Conservation (phyloP, 768 basidiomycete genomes). For the Mycena maculata region DNA sequence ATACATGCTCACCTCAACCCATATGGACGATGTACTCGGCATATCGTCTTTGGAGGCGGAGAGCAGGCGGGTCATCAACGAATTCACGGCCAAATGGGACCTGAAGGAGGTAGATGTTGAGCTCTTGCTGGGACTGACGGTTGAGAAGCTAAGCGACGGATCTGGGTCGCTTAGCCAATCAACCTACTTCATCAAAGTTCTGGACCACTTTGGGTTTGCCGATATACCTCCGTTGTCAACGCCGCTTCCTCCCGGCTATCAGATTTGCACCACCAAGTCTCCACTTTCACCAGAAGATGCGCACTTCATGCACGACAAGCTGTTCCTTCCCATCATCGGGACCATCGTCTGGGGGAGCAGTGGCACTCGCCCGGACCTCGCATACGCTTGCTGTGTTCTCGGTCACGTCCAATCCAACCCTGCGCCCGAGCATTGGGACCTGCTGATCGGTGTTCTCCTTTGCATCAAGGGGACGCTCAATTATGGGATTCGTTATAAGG, state of each 20-base stretch:
- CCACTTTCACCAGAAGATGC: background rate
- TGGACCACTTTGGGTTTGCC: slow-evolving; percentile 6
- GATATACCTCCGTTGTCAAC: slow-evolving; percentile 21
- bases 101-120: slow-evolving; percentile 17
- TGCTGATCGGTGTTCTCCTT: slow-evolving; percentile 39
- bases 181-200: slow-evolving; percentile 14
- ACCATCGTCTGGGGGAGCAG: slow-evolving; percentile 32
- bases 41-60: slow-evolving; percentile 13
- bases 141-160: slow-evolving; percentile 12
- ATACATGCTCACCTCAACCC: slow-evolving; percentile 21
- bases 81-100: slow-evolving; percentile 20
- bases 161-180: background rate
- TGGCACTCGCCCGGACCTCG: slow-evolving; percentile 29
- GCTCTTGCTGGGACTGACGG: slow-evolving; percentile 15
- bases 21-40: slow-evolving; percentile 21
- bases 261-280: background rate
- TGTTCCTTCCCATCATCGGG: slow-evolving; percentile 27
- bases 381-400: slow-evolving; percentile 18
- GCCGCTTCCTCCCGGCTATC: slow-evolving; percentile 3
- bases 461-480: slow-evolving; percentile 47
- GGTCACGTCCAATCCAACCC: slow-evolving; percentile 36
- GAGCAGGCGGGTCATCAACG: slow-evolving; percentile 7
- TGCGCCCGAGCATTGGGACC: slow-evolving; percentile 40
- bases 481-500: slow-evolving; percentile 34
- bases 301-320: slow-evolving; percentile 33